Conservation (phyloP, 306 rosid genomes). For the Gleditsia sinensis region DNA sequence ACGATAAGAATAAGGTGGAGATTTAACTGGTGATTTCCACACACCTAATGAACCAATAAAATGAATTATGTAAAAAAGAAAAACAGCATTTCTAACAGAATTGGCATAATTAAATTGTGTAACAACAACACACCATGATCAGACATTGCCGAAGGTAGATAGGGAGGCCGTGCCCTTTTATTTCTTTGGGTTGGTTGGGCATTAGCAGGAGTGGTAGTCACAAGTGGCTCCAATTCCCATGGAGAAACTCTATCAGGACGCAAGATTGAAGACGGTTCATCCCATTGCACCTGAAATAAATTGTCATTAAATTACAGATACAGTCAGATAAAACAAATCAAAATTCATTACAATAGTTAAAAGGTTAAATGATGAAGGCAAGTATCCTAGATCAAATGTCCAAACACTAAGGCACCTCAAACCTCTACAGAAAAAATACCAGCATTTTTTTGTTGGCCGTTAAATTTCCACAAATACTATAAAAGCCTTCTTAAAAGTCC, state of each 20-base stretch:
- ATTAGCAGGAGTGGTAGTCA: constrained; percentile 64
- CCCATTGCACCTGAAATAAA: constrained; percentile 92
- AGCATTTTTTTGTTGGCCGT: no score
- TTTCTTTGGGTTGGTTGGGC: constrained; percentile 78
- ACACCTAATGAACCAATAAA: constrained; percentile 52
- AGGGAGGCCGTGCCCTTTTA: constrained; percentile 82
- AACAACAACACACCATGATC: constrained; percentile 66
- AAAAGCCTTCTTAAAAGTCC: no score
- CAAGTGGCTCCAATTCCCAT: constrained; percentile 97
- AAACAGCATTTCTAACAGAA: constrained; percentile 5
- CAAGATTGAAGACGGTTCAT: constrained; percentile 85
- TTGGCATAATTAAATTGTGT: not conserved
- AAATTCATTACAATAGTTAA: not conserved
- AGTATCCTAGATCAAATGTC: not conserved
- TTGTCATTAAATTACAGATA: not conserved
- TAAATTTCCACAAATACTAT: no score
- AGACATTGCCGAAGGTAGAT: constrained; percentile 62
- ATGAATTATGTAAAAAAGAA: constrained; percentile 16
- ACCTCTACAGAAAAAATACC: not conserved
- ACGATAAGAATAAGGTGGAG: constrained; percentile 61
- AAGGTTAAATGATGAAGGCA: not conserved
- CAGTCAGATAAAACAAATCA: not conserved
- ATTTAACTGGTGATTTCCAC: constrained; percentile 75
- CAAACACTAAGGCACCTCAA: not conserved
- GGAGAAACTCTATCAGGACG: constrained; percentile 97